phyloP scores from a whole-genome alignment of 768 basidiomycete species.

The Macrolepiota dolichaula region DNA sequence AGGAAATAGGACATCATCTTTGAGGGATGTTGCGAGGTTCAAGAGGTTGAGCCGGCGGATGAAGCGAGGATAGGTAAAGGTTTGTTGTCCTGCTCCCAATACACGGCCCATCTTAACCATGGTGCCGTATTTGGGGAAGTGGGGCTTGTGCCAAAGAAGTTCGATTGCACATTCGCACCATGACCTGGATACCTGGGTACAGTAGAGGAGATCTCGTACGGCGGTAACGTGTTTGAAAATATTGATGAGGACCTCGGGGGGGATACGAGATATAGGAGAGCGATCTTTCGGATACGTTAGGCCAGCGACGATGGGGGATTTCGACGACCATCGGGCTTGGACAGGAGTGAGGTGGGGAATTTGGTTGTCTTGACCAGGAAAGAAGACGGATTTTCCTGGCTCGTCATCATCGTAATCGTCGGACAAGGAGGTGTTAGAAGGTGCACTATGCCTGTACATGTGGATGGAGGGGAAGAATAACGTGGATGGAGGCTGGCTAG shows the following conservation, averaged over 20 bases:
- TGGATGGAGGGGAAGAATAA: slow-evolving; percentile 18
- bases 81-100: slow-evolving; percentile 58
- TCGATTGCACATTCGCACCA: slow-evolving; percentile 98
- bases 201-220: slow-evolving; percentile 67
- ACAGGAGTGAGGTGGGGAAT: slow-evolving; percentile 37
- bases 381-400: slow-evolving; percentile 45
- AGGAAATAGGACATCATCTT: slow-evolving; percentile 68
- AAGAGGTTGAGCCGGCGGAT: slow-evolving; percentile 91
- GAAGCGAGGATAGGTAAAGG: slow-evolving; percentile 85
- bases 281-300: slow-evolving; percentile 26
- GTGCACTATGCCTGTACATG: slow-evolving; percentile 55
- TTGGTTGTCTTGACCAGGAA: slow-evolving; percentile 43
- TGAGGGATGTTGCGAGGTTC: slow-evolving; percentile 62
- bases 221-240: slow-evolving; percentile 83
- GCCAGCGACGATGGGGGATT: slow-evolving; percentile 20
- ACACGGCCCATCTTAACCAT: slow-evolving; percentile 78
- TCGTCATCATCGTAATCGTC: slow-evolving; percentile 69
- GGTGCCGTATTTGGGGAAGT: slow-evolving; percentile 63
- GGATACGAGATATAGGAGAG: slow-evolving; percentile 66
- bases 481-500: slow-evolving; percentile 12
- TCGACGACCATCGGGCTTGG: slow-evolving; percentile 67
- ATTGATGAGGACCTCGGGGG: slow-evolving; percentile 90
- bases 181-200: slow-evolving; percentile 77
- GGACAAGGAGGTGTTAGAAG: slow-evolving; percentile 76
- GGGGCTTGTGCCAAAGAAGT: slow-evolving; percentile 91